Conservation (phyloP, 2,329 filamentous ascomycete genomes). For the Coleophoma eucalyptorum region DNA sequence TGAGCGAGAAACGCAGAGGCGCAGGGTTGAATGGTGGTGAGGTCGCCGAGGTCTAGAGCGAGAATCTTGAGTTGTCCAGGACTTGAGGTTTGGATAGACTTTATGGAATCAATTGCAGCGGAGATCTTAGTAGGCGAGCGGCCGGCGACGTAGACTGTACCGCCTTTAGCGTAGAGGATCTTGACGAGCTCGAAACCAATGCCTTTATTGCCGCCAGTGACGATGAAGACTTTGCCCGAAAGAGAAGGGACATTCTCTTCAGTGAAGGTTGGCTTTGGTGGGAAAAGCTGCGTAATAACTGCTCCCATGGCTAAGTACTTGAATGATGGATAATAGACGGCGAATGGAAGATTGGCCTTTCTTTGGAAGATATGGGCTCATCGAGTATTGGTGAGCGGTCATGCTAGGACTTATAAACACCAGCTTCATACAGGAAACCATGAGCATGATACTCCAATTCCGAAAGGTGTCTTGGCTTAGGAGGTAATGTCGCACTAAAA, state of each 20-base stretch:
- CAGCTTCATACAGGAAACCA: no score
- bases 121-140: constrained; percentile 31
- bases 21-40: constrained; percentile 29
- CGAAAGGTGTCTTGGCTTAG: background rate
- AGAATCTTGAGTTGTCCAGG: constrained; percentile 29
- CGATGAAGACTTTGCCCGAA: constrained; percentile 32
- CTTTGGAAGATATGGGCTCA: no score
- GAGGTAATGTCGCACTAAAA: background rate
- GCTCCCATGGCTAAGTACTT: background rate
- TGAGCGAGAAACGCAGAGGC: constrained; percentile 27
- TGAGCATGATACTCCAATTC: background rate
- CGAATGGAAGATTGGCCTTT: no score
- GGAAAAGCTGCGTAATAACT: constrained; percentile 16
- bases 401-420: no score
- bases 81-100: constrained; percentile 24
- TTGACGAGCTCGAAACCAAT: constrained; percentile 32
- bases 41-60: constrained; percentile 31
- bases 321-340: background rate
- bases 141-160: constrained; percentile 37
- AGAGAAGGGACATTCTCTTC: constrained; percentile 33
- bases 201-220: constrained; percentile 33
- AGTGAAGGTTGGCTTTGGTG: constrained; percentile 34
- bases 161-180: constrained; percentile 35
- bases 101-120: constrained; percentile 26
- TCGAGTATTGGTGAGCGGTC: no score